Evolutionary conservation across 2,329 filamentous ascomycete genomes (phyloP), one percentile per base, ranked within the genome.

Genomic region (Talaromyces sp.): DNA sequence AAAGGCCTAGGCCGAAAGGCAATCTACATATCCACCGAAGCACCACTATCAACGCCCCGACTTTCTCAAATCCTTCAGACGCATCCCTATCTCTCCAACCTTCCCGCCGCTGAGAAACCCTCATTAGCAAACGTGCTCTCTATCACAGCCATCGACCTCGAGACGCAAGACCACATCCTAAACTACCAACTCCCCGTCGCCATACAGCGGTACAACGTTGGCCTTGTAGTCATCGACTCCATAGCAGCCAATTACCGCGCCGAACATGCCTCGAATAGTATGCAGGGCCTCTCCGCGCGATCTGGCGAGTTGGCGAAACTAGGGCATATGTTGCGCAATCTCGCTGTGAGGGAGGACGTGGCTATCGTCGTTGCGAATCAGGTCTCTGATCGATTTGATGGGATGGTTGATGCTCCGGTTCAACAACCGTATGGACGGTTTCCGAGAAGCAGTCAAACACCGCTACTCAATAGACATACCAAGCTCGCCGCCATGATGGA

Each of bases 201-300:
- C 33, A 87, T 97, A 22, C 81, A 86, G 69, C 87, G 91, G 56
- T 88, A 92, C 76, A 85, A 89, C 67, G 83, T 97, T 61, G 92
- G 94, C 2, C 85, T 99, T 1, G 80, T 99, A 1, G 85, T 98
- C 14, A 80, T 99, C 37, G 95, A 99, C 80, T 96, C 91, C 5
- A 90, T 99, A 33, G 93, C 95, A 0, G 93, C 95, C 66, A 99
- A 99, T 78, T 99, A 95, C 78, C 90, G 95, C 68, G 93, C 92
- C 59, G 94, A 98, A 76, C 95, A 74, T 65, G 71, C 68, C 59
- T 77, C 71, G 45, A 77, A 74, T 68, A 77, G 73, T 68, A 72
- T 80, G 66, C 73, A 75, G 68, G 79, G 80, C 57, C 88, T 98
- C 82, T 91, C 90, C 31, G 87, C 88, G 45, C 87, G 95, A 67